These are phyloP conservation scores for Amanita molliuscula DNA, from an alignment of 768 basidiomycete genomes.

Conservation along the genomic window DNA sequence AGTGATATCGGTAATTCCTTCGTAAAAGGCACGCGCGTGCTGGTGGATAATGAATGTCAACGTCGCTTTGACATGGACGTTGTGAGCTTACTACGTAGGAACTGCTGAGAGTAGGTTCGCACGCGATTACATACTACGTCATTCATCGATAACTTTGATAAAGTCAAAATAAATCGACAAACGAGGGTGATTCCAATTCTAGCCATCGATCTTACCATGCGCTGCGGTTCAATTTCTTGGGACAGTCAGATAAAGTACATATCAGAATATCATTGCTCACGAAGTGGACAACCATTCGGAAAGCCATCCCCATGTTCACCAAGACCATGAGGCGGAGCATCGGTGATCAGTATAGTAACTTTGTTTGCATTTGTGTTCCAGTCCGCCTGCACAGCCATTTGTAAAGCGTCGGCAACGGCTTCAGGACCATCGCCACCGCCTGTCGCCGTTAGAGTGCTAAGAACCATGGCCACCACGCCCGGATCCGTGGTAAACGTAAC, in stretches of 20 bases:
- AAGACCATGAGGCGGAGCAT: slow-evolving; percentile 51
- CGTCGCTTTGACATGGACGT: not conserved
- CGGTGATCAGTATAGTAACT: slow-evolving; percentile 48
- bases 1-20: not conserved
- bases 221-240: slow-evolving; percentile 22
- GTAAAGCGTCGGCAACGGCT: slow-evolving; percentile 44
- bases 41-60: not conserved
- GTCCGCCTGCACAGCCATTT: slow-evolving; percentile 33
- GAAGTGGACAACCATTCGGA: slow-evolving; percentile 4
- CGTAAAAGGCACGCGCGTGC: not conserved
- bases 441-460: slow-evolving; percentile 22
- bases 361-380: slow-evolving; percentile 42
- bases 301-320: slow-evolving; percentile 41
- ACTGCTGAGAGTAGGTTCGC: slow-evolving; percentile 30
- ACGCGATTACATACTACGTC: slow-evolving; percentile 43
- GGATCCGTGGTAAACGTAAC: not conserved
- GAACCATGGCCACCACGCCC: slow-evolving; percentile 21
- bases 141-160: not conserved
- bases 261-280: not conserved
- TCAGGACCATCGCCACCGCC: slow-evolving; percentile 49
- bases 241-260: not conserved
- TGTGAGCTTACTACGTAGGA: not conserved
- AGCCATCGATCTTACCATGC: slow-evolving; percentile 33
- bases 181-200: slow-evolving; percentile 42
- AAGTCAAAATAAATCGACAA: slow-evolving; percentile 11